These are phyloP conservation scores for Tetradesmus obliquus DNA, from an alignment of 139 green algal genomes.

Conservation along the genomic window DNA sequence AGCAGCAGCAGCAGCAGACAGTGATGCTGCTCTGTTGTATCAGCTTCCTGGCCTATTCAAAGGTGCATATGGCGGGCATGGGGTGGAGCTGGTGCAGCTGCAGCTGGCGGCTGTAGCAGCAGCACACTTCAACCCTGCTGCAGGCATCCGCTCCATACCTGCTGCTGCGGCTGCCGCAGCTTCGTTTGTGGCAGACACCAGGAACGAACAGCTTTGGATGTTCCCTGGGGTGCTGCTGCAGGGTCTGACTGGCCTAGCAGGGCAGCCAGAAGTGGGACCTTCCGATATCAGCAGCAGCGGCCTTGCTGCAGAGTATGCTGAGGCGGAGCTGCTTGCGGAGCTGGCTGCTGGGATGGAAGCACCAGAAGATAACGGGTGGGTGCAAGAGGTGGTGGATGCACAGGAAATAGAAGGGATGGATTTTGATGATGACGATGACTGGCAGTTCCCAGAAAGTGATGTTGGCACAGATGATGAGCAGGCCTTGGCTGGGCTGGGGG, in stretches of 20 bases:
- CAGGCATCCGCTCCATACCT: not conserved
- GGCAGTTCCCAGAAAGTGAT: too few species aligned
- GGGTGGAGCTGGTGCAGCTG: not conserved
- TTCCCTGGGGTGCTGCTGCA: not conserved
- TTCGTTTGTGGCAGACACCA: not conserved
- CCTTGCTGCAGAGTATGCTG: not conserved
- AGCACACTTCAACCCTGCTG: not conserved
- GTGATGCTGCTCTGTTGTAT: not conserved
- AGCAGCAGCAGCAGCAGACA: not conserved
- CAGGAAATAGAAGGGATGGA: too few species aligned
- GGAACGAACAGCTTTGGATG: not conserved
- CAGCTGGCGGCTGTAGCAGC: not conserved
- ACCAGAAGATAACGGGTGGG: too few species aligned
- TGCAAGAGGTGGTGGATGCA: too few species aligned
- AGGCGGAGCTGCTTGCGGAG: not conserved
- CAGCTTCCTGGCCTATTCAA: not conserved
- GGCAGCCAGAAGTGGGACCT: not conserved
- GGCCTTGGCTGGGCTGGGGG: too few species aligned
- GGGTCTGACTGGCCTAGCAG: not conserved
- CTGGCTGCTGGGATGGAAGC: too few species aligned
- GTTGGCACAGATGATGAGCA: too few species aligned
- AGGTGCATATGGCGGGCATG: not conserved
- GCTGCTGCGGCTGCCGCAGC: not conserved
- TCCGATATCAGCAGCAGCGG: not conserved
- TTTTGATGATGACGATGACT: too few species aligned